Percentiles rank a stretch among this genome's conserved stretches.
phyloP scores from a whole-genome alignment of 2,329 filamentous ascomycete species.

The Pseudocercospora musae region DNA sequence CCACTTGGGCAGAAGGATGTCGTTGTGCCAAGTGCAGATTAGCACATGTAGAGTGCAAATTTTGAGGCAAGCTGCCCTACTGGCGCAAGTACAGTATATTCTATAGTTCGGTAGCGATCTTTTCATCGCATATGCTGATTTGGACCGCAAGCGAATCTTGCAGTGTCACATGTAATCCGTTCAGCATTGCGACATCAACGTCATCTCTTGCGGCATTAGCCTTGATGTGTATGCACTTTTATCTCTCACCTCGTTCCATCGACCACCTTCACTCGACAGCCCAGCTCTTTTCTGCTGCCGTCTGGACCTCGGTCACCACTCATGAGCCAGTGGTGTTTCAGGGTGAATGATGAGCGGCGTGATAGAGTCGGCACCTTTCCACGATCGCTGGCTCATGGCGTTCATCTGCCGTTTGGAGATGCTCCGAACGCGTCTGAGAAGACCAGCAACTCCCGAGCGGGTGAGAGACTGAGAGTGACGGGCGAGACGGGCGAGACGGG shows the following conservation, averaged over 20 bases:
- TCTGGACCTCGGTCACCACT: background rate
- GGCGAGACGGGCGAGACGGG: background rate
- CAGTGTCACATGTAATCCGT: background rate
- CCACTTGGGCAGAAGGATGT: too few relatives aligned
- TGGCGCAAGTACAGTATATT: background rate
- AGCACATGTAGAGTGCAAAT: too few relatives aligned
- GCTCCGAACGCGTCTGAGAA: background rate
- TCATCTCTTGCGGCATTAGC: background rate
- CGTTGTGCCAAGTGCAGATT: too few relatives aligned
- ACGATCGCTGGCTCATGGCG: background rate
- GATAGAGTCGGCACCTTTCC: background rate
- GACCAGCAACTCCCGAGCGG: background rate
- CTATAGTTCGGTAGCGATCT: too few relatives aligned
- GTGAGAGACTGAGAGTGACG: too few relatives aligned
- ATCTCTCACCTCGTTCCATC: background rate
- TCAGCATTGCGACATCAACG: background rate
- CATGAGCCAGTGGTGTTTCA: background rate
- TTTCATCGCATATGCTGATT: too few relatives aligned
- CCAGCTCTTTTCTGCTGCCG: background rate
- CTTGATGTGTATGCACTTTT: background rate
- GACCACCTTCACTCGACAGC: background rate
- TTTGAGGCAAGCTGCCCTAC: background rate
- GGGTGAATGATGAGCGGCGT: background rate
- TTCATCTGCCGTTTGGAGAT: background rate
- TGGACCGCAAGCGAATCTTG: background rate